phyloP scores from a whole-genome alignment of 345 rosid genomes.

The Eucalyptus curtisii region DNA sequence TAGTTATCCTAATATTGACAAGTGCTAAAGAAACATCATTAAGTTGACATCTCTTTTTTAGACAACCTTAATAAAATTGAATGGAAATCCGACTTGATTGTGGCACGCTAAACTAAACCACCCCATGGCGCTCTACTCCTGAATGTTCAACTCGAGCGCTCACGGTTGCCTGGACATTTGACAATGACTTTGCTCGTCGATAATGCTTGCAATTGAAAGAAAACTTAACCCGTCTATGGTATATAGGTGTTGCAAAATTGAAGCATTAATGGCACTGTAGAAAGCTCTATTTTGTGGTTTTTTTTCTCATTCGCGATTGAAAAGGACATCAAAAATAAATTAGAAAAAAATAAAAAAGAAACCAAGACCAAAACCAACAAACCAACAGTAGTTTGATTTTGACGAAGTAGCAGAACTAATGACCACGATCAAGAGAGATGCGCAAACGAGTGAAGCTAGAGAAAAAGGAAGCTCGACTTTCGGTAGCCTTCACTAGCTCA shows the following conservation, averaged over 20 bases:
- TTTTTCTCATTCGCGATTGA: background rate
- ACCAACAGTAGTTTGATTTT: no score
- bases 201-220: background rate
- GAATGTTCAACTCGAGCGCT: fast-evolving
- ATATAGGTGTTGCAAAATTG: background rate
- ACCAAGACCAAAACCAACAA: no score
- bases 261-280: background rate
- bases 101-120: background rate
- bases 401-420: no score
- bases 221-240: background rate
- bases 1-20: background rate
- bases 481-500: no score
- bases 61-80: background rate
- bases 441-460: no score
- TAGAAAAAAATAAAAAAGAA: no score
- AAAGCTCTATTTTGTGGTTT: background rate
- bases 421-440: no score
- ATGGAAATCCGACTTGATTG: background rate
- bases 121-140: background rate
- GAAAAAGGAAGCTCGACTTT: no score
- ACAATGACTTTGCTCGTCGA: background rate
- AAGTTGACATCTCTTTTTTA: background rate
- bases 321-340: fast-evolving
- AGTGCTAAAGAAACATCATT: background rate
- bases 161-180: background rate